Conservation (phyloP, 1,284 basidiomycete species). For the Apiotrichum gamsii region DNA sequence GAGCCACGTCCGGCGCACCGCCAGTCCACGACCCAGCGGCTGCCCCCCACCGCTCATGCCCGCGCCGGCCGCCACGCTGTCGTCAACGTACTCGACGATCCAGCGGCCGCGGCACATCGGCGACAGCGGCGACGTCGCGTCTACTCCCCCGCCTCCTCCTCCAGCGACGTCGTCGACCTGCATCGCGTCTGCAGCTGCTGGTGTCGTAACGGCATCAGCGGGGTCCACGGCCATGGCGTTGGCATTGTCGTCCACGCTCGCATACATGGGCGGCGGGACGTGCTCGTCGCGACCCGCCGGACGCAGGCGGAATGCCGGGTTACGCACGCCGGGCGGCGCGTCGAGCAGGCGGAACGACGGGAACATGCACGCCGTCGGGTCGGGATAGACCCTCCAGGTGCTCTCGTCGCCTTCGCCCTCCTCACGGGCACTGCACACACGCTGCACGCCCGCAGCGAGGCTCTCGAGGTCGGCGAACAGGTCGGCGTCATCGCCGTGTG, state of each 20-base stretch:
- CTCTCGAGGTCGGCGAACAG: conserved; percentile 36
- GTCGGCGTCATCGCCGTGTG: conserved; percentile 12
- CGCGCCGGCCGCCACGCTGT: background rate
- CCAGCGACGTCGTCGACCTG: background rate
- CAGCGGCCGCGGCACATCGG: conserved; percentile 9
- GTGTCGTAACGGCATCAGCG: no score
- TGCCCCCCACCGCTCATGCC: background rate
- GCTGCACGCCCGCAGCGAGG: conserved; percentile 12
- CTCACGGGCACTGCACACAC: background rate
- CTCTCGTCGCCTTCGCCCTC: background rate
- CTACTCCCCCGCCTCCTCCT: background rate
- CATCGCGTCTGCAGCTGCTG: conserved; percentile 2
- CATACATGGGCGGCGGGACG: conserved; percentile 2
- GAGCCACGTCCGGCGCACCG: conserved; percentile 31
- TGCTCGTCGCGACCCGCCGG: conserved; percentile 9
- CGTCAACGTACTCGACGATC: conserved; percentile 13
- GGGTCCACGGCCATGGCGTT: conserved; percentile 6
- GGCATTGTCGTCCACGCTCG: background rate
- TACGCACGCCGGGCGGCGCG: background rate
- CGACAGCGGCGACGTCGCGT: background rate
- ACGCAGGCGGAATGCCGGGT: conserved; percentile 12
- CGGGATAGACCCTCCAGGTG: conserved; percentile 4
- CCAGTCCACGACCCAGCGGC: conserved; percentile 24
- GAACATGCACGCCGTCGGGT: conserved; percentile 6
- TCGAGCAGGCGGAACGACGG: conserved; percentile 15